Base-by-base conservation (phyloP, 2,329 filamentous ascomycete genomes). In the Fusarium piperis region DNA sequence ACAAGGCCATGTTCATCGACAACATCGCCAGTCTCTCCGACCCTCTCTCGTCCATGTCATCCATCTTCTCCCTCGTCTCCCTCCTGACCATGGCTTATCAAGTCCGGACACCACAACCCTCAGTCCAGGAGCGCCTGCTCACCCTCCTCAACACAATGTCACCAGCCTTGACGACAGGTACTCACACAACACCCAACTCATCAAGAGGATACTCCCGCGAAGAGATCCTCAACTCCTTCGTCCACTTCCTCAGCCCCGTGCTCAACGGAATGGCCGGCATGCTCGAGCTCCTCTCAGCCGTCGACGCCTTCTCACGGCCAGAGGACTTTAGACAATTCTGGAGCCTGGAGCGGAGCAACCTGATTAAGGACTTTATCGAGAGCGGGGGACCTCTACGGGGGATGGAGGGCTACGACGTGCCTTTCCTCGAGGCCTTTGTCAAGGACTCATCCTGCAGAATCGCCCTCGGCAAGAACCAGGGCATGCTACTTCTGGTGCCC, bases 201-300 rank as follows among this genome's bases (percentile, higher is more conserved):
- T 20, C 39, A 44, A 44, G 39, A 15, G 55, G 57, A 11, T 76
- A 77, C 70, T 69, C 72, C 3, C 72, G 77, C 32, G 70, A 76
- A n/a, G 76, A 79, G 56, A 64, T 78, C 26, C 56, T 76, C 55
- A 73, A 77, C 65, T 81, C 80, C 2, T 81, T 80, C 58, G 65
- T 78, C 32, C 75, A 76, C 32, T 77, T 77, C 58, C 65, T 77
- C 39, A 77, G 74, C 62, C 75, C 80, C 12, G 79, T 81, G 13
- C 79, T 81, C 62, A 79, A 78, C 64, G 80, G 80, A 38, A 73
- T 81, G 70, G 78, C 79, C 4, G 80, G 80, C 16, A 76, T 81
- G 66, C 60, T 73, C 15, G 78, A 80, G 33, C 77, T 81, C 32
- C 73, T 80, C 41, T 63, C 73, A 35, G 78, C 77, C 51, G 77